phyloP scores from a whole-genome alignment of 805 yeast species.

The Starmerella riodocensis region DNA sequence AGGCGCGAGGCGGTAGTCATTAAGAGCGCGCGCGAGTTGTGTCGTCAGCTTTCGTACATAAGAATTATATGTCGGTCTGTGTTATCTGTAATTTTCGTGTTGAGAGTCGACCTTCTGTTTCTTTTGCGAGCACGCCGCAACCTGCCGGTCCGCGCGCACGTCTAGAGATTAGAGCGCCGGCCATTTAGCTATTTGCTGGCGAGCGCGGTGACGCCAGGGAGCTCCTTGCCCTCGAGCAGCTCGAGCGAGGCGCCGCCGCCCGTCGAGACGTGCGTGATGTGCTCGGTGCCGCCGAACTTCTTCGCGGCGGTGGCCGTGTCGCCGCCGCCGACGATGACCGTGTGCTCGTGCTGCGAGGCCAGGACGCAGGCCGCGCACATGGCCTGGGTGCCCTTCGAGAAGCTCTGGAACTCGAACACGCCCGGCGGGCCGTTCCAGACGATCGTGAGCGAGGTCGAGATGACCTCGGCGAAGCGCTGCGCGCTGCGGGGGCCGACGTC shows the following conservation, averaged over 20 bases:
- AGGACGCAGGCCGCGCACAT: conserved; percentile 78
- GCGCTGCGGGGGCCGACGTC: conserved; percentile 88
- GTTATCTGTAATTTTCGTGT: too few relatives aligned
- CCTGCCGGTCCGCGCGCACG: too few relatives aligned
- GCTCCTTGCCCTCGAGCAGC: conserved; percentile 94
- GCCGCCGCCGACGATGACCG: conserved; percentile 96
- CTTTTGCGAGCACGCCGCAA: too few relatives aligned
- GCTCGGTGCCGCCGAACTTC: conserved; percentile 93
- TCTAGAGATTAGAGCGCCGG: not conserved
- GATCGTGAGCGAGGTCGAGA: conserved; percentile 89
- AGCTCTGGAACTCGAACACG: conserved; percentile 92
- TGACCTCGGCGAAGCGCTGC: conserved; percentile 65
- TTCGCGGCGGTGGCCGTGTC: conserved; percentile 98
- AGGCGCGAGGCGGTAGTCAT: too few relatives aligned
- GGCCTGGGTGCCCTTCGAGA: conserved; percentile 83
- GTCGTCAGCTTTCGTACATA: too few relatives aligned
- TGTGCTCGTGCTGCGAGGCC: conserved; percentile 81
- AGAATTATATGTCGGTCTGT: too few relatives aligned
- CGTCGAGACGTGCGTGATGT: conserved; percentile 95
- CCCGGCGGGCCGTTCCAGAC: conserved; percentile 99
- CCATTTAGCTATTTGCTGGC: conserved; percentile 41
- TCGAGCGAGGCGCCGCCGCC: conserved; percentile 99
- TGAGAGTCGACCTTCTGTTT: too few relatives aligned
- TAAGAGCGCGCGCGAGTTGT: too few relatives aligned
- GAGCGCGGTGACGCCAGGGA: conserved; percentile 94